Base-by-base conservation (phyloP, 148 eudicot species). In the Amaranthus hypochondriacus region DNA sequence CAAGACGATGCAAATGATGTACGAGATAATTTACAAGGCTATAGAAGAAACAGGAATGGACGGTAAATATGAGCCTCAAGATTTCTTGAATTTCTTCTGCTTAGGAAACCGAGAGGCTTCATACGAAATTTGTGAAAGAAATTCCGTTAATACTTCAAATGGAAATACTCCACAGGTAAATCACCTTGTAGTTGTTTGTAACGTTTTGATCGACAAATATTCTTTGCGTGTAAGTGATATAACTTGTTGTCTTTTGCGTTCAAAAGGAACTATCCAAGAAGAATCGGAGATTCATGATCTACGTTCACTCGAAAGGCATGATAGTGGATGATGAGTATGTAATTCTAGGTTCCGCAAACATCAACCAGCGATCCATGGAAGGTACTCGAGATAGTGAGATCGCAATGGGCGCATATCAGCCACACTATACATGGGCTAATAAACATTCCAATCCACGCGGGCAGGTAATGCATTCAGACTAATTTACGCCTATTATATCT, bases 1-100 rank as follows among this genome's bases (percentile, higher is more conserved):
- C 78, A 91, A 88, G 69, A 93, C 97, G 50, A 93, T 93, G 98
- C 93, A 93, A 80, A 93, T 93, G 98, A 93, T 93, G 98, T 91
- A 91, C 68, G 88, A 81, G 56, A 83, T 75, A 7, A 91, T 93
- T 75, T 83, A 88, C 86, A 87, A 93, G 80, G 97, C 97, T 70
- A 84, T 91, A 78, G 82, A 62, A 80, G 96, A 94, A 81, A 84
- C 57, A 63, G 92, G 90, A 44, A 88, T 84, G 62, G 81, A 92
- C 56, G 80, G 81, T 11, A 68, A 48, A 64, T 86, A 87, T 71
- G 87, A 87, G 70, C 96, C 96, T 70, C 93, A 87, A 79, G 98
- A 92, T 75, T 92, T 83, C 77, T 79, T 92, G 66, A 92, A 90
- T 69, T 92, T 92, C 87, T 92, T 90, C 67, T 92, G 98, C 77